phyloP scores from a whole-genome alignment of 805 yeast genomes.

The Yarrowia deformans region DNA sequence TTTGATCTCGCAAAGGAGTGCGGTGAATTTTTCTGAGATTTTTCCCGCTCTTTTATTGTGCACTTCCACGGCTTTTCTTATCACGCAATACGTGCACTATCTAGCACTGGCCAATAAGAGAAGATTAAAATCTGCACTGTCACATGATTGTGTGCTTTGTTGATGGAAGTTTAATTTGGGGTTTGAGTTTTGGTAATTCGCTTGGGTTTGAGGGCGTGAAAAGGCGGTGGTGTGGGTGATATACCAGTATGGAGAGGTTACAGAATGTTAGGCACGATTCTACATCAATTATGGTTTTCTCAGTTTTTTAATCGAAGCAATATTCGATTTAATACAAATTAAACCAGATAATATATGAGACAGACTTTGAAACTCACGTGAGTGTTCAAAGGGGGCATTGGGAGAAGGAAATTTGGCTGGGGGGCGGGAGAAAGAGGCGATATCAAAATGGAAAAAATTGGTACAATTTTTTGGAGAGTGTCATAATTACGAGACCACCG shows the following conservation, averaged over 20 bases:
- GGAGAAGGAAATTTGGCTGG: background rate
- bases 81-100: constrained; percentile 34
- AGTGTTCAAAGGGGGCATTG: constrained; percentile 23
- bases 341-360: too few relatives aligned
- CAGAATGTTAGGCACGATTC: background rate
- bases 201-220: background rate
- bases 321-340: background rate
- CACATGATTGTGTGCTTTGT: constrained; percentile 36
- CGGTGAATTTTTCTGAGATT: background rate
- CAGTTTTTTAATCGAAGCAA: too few relatives aligned
- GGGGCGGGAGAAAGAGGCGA: background rate
- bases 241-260: too few relatives aligned
- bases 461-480: too few relatives aligned
- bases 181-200: background rate
- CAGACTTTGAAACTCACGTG: constrained; percentile 8
- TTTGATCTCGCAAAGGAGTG: background rate
- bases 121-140: constrained; percentile 35
- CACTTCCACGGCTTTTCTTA: background rate
- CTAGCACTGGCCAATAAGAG: constrained; percentile 39
- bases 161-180: constrained; percentile 1
- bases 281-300: background rate
- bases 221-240: too few relatives aligned
- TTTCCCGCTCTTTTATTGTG: background rate
- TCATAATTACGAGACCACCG: too few relatives aligned
- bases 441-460: background rate